phyloP scores from a whole-genome alignment of 2,329 filamentous ascomycete species.

The Alternaria tenuissima region DNA sequence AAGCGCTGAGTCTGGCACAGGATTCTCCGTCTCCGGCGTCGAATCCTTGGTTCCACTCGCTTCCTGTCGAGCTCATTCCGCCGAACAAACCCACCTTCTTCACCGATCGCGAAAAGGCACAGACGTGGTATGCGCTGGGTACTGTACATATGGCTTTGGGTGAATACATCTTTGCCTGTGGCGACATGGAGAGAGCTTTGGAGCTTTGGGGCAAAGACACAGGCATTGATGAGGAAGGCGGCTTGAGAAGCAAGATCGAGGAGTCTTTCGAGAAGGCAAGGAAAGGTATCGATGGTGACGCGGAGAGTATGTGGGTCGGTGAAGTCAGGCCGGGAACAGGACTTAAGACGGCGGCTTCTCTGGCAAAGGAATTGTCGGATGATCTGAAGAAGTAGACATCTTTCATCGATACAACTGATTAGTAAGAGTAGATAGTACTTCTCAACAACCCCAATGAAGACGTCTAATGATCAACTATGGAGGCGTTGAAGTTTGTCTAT shows the following conservation, averaged over 20 bases:
- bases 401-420: background rate
- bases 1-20: slow-evolving; percentile 37
- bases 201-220: slow-evolving; percentile 24
- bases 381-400: background rate
- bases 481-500: no score
- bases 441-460: background rate
- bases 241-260: slow-evolving; percentile 26
- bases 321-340: slow-evolving; percentile 35
- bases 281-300: slow-evolving; percentile 38
- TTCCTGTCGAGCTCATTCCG: slow-evolving; percentile 44
- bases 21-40: slow-evolving; percentile 37
- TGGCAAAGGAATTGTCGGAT: slow-evolving; percentile 15
- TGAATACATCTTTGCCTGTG: slow-evolving; percentile 45
- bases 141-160: slow-evolving; percentile 39
- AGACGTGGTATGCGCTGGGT: slow-evolving; percentile 41
- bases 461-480: background rate
- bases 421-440: background rate
- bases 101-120: slow-evolving; percentile 34
- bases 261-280: slow-evolving; percentile 39
- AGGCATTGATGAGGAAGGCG: slow-evolving; percentile 8
- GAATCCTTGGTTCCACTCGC: slow-evolving; percentile 42
- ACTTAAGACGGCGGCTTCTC: slow-evolving; percentile 30
- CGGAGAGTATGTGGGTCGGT: slow-evolving; percentile 36
- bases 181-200: slow-evolving; percentile 43
- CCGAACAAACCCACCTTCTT: slow-evolving; percentile 43